phyloP scores from a whole-genome alignment of 2,329 filamentous ascomycete genomes.

The Fusarium sp. region DNA sequence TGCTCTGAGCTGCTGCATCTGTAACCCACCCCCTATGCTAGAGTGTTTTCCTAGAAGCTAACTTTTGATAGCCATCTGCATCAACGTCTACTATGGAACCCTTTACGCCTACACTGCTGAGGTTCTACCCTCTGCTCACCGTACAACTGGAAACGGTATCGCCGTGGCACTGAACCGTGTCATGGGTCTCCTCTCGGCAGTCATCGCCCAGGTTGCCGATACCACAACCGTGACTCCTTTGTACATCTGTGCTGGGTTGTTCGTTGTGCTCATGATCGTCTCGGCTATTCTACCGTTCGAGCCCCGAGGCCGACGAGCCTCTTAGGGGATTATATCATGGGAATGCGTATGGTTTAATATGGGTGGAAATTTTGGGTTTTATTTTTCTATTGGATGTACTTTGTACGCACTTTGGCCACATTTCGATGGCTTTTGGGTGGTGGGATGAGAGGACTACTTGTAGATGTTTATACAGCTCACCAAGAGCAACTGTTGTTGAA shows the following conservation, averaged over 20 bases:
- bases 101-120: conserved; percentile 62
- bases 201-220: conserved; percentile 59
- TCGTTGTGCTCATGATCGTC: conserved; percentile 67
- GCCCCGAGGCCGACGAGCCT: conserved; percentile 57
- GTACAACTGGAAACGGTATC: conserved; percentile 61
- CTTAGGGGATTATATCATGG: neutral
- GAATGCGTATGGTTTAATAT: neutral
- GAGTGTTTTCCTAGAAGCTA: neutral
- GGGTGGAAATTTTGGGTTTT: neutral
- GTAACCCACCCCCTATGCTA: neutral
- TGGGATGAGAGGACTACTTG: neutral
- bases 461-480: neutral
- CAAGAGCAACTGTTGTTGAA: neutral
- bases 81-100: conserved; percentile 70
- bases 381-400: neutral
- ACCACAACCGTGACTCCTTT: conserved; percentile 71
- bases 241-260: conserved; percentile 73
- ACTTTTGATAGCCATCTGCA: neutral
- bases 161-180: conserved; percentile 53
- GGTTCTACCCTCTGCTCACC: conserved; percentile 62
- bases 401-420: neutral
- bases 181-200: conserved; percentile 20
- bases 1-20: neutral
- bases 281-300: conserved; percentile 73
- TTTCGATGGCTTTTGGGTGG: neutral